These are phyloP conservation scores for Penicillium paradoxum DNA, from an alignment of 495 filamentous ascomycete species.

Conservation along the genomic window DNA sequence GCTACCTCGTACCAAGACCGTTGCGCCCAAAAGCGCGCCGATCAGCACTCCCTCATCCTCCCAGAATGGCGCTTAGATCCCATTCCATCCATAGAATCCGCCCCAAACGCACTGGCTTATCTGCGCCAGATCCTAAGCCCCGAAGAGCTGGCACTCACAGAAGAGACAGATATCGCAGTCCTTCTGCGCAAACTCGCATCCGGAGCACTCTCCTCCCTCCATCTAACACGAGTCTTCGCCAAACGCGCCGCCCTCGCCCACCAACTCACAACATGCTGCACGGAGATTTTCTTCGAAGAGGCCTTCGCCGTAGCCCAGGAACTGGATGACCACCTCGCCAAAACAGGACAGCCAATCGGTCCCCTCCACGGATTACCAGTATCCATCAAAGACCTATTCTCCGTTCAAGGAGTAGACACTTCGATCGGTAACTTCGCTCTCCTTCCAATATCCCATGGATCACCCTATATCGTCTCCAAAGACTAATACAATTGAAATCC, in stretches of 20 bases:
- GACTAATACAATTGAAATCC: background rate
- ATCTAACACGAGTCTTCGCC: conserved; percentile 54
- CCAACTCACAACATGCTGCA: conserved; percentile 55
- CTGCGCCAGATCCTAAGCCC: conserved; percentile 37
- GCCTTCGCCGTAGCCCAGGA: conserved; percentile 38
- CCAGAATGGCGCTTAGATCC: conserved; percentile 27
- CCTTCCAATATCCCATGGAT: too few relatives aligned
- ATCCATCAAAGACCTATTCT: conserved; percentile 62
- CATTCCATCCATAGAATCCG: conserved; percentile 20
- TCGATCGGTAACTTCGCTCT: conserved; percentile 37
- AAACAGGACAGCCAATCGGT: conserved; percentile 44
- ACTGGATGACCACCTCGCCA: conserved; percentile 38
- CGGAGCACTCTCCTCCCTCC: conserved; percentile 37
- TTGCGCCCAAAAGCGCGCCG: conserved; percentile 25
- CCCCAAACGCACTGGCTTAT: conserved; percentile 18
- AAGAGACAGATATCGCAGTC: conserved; percentile 36
- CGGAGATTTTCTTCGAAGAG: conserved; percentile 57
- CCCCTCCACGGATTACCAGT: conserved; percentile 67
- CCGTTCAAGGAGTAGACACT: conserved; percentile 53
- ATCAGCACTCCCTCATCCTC: conserved; percentile 31
- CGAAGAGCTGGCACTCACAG: conserved; percentile 48
- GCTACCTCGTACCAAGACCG: conserved; percentile 19
- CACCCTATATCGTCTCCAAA: too few relatives aligned
- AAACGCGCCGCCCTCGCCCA: conserved; percentile 57
- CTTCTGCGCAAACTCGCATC: conserved; percentile 42